phyloP scores from a whole-genome alignment of 306 rosid species.

The Cajanus cajan region DNA sequence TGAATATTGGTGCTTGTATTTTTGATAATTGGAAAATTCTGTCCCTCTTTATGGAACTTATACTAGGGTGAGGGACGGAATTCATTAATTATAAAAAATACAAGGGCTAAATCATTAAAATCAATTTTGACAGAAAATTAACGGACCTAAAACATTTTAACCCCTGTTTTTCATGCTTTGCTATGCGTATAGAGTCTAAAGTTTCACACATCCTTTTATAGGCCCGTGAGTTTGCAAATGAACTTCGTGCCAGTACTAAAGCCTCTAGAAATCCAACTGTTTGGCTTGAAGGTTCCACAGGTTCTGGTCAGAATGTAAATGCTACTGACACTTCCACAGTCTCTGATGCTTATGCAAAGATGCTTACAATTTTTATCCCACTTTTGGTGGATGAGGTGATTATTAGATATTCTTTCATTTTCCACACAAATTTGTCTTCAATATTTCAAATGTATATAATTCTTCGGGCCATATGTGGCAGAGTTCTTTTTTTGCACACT shows the following conservation, averaged over 20 bases:
- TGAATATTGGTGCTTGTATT: not conserved
- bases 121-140: not conserved
- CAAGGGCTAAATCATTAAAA: not conserved
- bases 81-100: not conserved
- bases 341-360: conserved; percentile 97
- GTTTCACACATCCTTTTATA: conserved; percentile 36
- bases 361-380: conserved; percentile 96
- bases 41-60: not conserved
- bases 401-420: conserved; percentile 26
- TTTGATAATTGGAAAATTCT: not conserved
- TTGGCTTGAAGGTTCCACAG: conserved; percentile 95
- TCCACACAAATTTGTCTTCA: not conserved
- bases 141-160: not conserved
- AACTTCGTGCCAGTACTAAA: conserved; percentile 98
- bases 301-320: conserved; percentile 85
- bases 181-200: conserved; percentile 16
- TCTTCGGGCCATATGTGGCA: conserved; percentile 45
- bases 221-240: conserved; percentile 99
- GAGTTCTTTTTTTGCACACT: conserved; percentile 99
- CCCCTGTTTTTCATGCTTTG: not conserved
- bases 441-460: conserved; percentile 28
- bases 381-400: conserved; percentile 97
- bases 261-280: conserved; percentile 92
- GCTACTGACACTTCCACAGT: conserved; percentile 92
- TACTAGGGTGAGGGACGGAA: not conserved